Base-by-base conservation (phyloP, 768 basidiomycete species). In the Lentinus brumalis region DNA sequence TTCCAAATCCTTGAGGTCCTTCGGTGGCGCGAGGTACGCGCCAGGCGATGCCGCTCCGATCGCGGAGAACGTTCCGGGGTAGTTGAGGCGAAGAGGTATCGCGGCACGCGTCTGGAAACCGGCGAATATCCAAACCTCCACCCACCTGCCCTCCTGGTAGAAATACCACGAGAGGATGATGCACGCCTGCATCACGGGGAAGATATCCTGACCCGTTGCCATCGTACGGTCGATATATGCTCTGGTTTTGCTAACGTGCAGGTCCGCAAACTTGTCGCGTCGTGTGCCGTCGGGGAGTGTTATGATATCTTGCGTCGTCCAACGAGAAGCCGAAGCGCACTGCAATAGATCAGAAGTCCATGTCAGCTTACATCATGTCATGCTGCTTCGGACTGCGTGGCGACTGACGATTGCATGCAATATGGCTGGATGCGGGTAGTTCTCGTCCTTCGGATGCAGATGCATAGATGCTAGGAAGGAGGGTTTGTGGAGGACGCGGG, bases 91-190 rank as follows among this genome's bases (percentile, higher is more conserved):
- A 32, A 94, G 78, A 5, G 92, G 92, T 16, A 94, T 81, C 29
- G 91, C 89, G 18, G 91, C 89, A 32, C 92, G 82, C 15, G 87
- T 91, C 70, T 92, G 89, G 68, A 93, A 93, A 12, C 84, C 90
- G 18, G 92, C 91, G 74, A 92, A 92, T 42, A 93, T 89, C 92
- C 92, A 94, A 4, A 94, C 88, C 74, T 94, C 92, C 9, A 94
- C 92, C 92, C 92, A 84, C 56, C 91, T 82, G 2, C 92, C 92
- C 74, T 94, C 92, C 58, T 92, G 88, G 69, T 93, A 94, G 66
- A 94, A 93, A 74, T 92, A 94, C 92, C 92, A 94, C 2, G 90
- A 91, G 16, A 94, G 82, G 26, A 94, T 76, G 62, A 89, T 88
- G 68, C 92, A 92, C 6, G 92, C 92, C 70, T 94, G 91, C 83